Evolutionary conservation across 2,329 filamentous ascomycete species (phyloP).

Genomic region (Penicillium sp.): DNA sequence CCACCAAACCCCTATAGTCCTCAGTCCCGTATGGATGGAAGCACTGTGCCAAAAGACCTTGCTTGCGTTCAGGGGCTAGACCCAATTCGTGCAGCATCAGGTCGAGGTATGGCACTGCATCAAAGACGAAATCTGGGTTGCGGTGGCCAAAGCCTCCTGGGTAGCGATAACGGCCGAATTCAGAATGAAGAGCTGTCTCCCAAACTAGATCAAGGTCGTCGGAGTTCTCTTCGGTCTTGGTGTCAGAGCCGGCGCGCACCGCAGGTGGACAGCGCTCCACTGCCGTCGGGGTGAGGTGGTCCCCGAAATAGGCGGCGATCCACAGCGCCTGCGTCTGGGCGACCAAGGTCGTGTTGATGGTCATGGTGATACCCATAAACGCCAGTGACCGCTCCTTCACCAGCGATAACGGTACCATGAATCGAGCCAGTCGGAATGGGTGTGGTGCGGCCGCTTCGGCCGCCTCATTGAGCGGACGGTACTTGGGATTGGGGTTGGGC

Average conservation of each 20-base stretch:
- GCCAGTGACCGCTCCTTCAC: conserved; percentile 46
- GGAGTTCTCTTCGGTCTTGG: conserved; percentile 13
- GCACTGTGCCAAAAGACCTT: conserved; percentile 31
- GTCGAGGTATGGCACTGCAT: conserved; percentile 71
- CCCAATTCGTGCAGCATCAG: conserved; percentile 64
- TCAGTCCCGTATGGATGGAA: conserved; percentile 39
- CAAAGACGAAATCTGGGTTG: conserved; percentile 67
- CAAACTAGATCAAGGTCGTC: conserved; percentile 42
- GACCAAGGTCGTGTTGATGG: conserved; percentile 46
- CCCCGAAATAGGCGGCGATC: conserved; percentile 63
- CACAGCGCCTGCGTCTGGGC: conserved; percentile 57
- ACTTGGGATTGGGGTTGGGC: conserved; percentile 31
- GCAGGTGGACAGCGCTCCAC: conserved; percentile 23
- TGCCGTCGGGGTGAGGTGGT: conserved; percentile 43
- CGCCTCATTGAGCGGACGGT: conserved; percentile 32
- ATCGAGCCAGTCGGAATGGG: conserved; percentile 49
- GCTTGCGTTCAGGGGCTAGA: conserved; percentile 47
- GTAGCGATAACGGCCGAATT: conserved; percentile 69
- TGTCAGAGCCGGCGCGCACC: conserved; percentile 13
- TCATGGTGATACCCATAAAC: conserved; percentile 50
- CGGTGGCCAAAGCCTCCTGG: conserved; percentile 56
- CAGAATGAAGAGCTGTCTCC: conserved; percentile 62
- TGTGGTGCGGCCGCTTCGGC: conserved; percentile 41
- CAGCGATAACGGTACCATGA: conserved; percentile 47
- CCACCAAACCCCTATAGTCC: conserved; percentile 44